Evolutionary conservation across 768 basidiomycete genomes (phyloP), one percentile per base, ranked within the genome.

Genomic region (Russula abietina): DNA sequence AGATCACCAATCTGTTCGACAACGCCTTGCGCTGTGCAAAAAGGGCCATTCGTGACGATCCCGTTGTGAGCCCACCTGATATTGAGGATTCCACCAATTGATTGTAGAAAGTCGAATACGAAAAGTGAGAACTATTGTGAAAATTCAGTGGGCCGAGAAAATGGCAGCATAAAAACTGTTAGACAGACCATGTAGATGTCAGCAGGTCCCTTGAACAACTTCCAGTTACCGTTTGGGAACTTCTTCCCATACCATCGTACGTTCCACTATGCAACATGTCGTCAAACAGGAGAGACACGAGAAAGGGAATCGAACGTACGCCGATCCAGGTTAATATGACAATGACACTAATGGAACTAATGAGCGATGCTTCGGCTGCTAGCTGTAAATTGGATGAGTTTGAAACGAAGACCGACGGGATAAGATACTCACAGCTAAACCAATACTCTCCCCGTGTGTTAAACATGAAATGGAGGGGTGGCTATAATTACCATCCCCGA

Each of bases 1-100:
- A 77, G 73, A 55, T 80, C 79, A 12, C 80, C 78, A 0, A 79
- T 59, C 59, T 78, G 76, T 62, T 78, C 74, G 4, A 80, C 62
- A 50, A 75, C 67, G n/a, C 76, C 75, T 67, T 79, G 77, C 0
- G 76, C 71, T 7, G 71, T 71, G 63, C 78, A 79, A 58, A 71
- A 78, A 0, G 49, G 19, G 7, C 76, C 76, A 1, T 62, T 65
- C 36, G 71, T 67, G 3, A 79, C 75, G 17, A 68, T 67, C 10
- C 77, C 76, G 8, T 66, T 57, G 43, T 71, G 60, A 10, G 77
- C 68, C 77, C 78, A 79, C 62, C 69, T 71, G 8, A 76, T 58
- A 59, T 78, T 72, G 65, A 78, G 62, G 12, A 75, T 69, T 14
- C 74, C 73, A 0, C 79, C 79, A 12, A 75, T 33, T 0, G 74